Evolutionary conservation across 306 rosid genomes (phyloP).

Genomic region (Cicer cuneatum): DNA sequence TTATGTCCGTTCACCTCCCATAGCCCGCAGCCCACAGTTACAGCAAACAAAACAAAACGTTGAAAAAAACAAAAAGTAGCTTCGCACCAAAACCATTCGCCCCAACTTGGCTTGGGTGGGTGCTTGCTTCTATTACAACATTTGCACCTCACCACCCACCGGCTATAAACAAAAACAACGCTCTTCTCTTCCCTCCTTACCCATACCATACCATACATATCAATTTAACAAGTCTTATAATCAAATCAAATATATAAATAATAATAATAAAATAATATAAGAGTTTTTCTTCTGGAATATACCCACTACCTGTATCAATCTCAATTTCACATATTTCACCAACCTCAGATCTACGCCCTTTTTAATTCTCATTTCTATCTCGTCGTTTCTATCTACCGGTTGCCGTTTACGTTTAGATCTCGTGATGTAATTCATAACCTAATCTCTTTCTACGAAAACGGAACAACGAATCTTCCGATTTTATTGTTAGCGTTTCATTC

Average conservation of each 20-base stretch:
- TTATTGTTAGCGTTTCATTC: constrained; percentile 15
- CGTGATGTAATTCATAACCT: constrained; percentile 14
- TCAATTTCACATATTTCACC: constrained; percentile 21
- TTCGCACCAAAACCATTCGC: constrained; percentile 35
- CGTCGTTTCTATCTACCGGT: constrained; percentile 36
- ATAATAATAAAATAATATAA: background rate
- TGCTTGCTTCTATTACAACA: no score
- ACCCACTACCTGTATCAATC: constrained; percentile 25
- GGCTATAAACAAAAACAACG: no score
- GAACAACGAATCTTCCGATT: background rate
- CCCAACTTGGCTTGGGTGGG: background rate
- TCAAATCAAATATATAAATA: background rate
- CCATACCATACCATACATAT: constrained; percentile 14
- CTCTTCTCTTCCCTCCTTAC: background rate
- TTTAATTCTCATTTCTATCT: background rate
- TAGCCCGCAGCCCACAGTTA: constrained; percentile 33
- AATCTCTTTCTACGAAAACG: constrained; percentile 16
- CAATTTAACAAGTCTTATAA: background rate
- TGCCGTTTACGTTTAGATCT: constrained; percentile 42
- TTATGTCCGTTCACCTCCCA: constrained; percentile 47
- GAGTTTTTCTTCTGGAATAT: constrained; percentile 45
- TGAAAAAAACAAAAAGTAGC: constrained; percentile 14
- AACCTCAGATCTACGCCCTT: constrained; percentile 54
- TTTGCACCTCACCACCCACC: no score
- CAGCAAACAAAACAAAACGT: background rate